These are phyloP conservation scores for Stephania yunnanensis DNA, from an alignment of 164 flowering plant species.

Conservation along the genomic window DNA sequence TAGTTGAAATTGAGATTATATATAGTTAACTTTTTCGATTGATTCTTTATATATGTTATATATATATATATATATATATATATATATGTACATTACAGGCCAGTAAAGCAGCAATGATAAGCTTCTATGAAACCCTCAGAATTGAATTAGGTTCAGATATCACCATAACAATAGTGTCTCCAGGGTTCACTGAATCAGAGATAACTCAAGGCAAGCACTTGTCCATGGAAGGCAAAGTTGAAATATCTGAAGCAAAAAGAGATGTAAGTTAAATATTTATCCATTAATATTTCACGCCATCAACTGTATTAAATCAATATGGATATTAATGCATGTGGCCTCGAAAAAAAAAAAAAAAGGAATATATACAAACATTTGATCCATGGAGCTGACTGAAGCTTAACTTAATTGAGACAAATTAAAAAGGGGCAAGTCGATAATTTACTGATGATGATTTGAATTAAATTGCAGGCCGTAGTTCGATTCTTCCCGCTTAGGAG, in stretches of 20 bases:
- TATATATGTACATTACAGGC: conserved; percentile 34
- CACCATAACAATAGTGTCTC: conserved; percentile 45
- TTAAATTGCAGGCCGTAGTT: conserved; percentile 28
- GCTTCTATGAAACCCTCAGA: conserved; percentile 49
- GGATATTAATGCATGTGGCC: too few species aligned
- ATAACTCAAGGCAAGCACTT: conserved; percentile 41
- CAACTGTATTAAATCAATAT: background rate
- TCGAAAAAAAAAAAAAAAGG: too few species aligned
- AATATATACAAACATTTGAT: too few species aligned
- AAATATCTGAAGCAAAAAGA: conserved; percentile 32
- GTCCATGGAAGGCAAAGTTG: conserved; percentile 27
- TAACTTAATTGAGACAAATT: too few species aligned
- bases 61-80: background rate
- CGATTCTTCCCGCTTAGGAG: conserved; percentile 27
- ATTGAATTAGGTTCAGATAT: conserved; percentile 43
- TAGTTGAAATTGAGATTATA: too few species aligned
- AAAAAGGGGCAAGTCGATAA: too few species aligned
- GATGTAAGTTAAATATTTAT: conserved; percentile 33
- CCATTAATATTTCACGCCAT: background rate
- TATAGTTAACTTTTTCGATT: too few species aligned
- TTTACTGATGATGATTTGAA: background rate
- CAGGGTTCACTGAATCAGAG: conserved; percentile 54
- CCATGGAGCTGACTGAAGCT: too few species aligned
- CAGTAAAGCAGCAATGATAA: conserved; percentile 54
- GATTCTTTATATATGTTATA: background rate